Percentiles rank a stretch among this genome's conserved stretches.
Evolutionary conservation across 148 eudicot genomes (phyloP).

Genomic region (Amaranthus cruentus): DNA sequence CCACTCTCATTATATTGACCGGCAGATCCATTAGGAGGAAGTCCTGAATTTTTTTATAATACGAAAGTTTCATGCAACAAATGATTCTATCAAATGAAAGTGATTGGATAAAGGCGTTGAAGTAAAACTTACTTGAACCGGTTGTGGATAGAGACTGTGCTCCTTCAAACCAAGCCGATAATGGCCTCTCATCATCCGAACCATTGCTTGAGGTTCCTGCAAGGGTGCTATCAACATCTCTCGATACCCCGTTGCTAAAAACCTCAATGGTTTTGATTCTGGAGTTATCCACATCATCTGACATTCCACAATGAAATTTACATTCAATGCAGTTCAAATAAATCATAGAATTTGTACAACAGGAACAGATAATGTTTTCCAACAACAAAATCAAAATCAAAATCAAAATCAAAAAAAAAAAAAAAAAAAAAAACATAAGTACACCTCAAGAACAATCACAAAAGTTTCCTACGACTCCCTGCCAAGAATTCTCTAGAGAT

Average conservation of each 20-base stretch:
- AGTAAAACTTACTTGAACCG: constrained; percentile 41
- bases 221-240: constrained; percentile 23
- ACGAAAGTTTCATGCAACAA: background rate
- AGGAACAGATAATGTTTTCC: too few species aligned
- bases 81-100: background rate
- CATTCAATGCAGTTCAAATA: constrained; percentile 4
- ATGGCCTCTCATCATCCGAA: constrained; percentile 63
- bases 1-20: constrained; percentile 24
- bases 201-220: constrained; percentile 26
- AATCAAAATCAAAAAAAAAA: too few species aligned
- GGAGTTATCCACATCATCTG: constrained; percentile 32
- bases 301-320: background rate
- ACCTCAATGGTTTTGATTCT: constrained; percentile 21
- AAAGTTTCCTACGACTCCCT: too few species aligned
- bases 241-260: constrained; percentile 18
- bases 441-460: too few species aligned
- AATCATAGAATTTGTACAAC: background rate
- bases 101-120: background rate
- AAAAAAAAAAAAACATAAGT: too few species aligned
- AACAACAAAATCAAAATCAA: too few species aligned
- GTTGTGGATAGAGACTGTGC: constrained; percentile 27
- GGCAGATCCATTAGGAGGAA: constrained; percentile 16
- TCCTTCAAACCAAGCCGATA: constrained; percentile 56
- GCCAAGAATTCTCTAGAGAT: background rate
- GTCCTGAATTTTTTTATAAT: constrained; percentile 19